phyloP scores from a whole-genome alignment of 768 basidiomycete species.

The Lactarius evosmus region DNA sequence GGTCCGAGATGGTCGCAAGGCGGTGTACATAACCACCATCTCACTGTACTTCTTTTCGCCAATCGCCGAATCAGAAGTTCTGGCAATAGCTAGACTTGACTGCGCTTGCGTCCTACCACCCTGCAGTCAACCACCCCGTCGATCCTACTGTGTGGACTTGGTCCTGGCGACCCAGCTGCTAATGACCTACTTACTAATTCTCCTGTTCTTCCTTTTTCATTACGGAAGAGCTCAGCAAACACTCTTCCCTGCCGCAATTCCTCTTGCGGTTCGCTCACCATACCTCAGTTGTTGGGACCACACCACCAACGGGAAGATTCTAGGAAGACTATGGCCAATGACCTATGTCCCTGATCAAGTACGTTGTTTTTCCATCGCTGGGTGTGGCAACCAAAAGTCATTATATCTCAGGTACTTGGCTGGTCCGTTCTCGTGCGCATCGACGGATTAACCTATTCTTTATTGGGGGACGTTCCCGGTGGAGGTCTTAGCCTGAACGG shows the following conservation, averaged over 20 bases:
- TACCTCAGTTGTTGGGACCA: constrained; percentile 30
- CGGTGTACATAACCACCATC: no score
- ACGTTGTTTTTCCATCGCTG: neutral
- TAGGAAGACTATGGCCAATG: constrained; percentile 26
- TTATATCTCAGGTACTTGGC: constrained; percentile 15
- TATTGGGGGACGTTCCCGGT: constrained; percentile 20
- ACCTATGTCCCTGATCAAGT: constrained; percentile 8
- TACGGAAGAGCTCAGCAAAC: constrained; percentile 15
- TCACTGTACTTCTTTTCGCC: no score
- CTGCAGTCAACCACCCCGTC: no score
- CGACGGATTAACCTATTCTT: constrained; percentile 26
- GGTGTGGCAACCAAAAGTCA: neutral
- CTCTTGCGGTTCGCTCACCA: constrained; percentile 33
- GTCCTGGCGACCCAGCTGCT: neutral
- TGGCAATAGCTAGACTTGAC: no score
- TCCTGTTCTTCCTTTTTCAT: neutral
- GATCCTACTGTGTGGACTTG: no score
- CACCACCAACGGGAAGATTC: constrained; percentile 2
- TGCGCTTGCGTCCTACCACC: no score
- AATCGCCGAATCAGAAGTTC: no score
- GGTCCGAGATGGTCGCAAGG: no score
- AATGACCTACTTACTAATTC: neutral
- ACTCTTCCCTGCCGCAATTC: constrained; percentile 29
- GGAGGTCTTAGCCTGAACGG: neutral
- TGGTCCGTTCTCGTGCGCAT: constrained; percentile 23